A percentile compares a stretch with the other conserved stretches of the same genome.
Evolutionary conservation across 495 filamentous ascomycete genomes (phyloP).

Genomic region (Darksidea phi): DNA sequence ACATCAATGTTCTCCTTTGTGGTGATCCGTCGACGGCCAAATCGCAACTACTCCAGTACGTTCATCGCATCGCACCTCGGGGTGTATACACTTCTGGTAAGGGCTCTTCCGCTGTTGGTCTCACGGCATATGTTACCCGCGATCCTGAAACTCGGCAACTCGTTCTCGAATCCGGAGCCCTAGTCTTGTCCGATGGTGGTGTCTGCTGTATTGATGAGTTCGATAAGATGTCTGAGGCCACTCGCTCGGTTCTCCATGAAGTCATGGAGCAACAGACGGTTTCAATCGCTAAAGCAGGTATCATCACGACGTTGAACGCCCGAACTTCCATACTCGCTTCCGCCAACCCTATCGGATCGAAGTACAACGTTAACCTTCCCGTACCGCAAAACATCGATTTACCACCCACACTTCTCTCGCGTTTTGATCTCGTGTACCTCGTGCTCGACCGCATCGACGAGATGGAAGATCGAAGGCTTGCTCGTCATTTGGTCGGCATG

Average conservation of each 20-base stretch:
- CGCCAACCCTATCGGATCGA: slow-evolving; percentile 94
- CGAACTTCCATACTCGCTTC: slow-evolving; percentile 92
- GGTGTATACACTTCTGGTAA: slow-evolving; percentile 98
- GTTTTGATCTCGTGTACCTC: slow-evolving; percentile 96
- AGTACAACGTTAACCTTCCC: slow-evolving; percentile 92
- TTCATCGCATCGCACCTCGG: slow-evolving; percentile 95
- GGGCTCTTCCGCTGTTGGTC: slow-evolving; percentile 93
- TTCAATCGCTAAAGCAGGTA: slow-evolving; percentile 96
- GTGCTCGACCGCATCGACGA: slow-evolving; percentile 93
- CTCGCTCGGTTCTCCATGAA: slow-evolving; percentile 94
- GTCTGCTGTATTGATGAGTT: slow-evolving; percentile 99
- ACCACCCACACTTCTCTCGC: slow-evolving; percentile 87
- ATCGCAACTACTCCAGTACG: slow-evolving; percentile 88
- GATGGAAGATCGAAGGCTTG: slow-evolving; percentile 78
- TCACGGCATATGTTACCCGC: slow-evolving; percentile 96
- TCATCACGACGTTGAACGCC: slow-evolving; percentile 97
- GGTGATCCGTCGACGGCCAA: slow-evolving; percentile 96
- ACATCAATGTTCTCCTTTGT: slow-evolving; percentile 95
- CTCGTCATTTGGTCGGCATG: slow-evolving; percentile 92
- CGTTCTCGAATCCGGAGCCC: slow-evolving; percentile 92
- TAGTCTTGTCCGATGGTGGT: slow-evolving; percentile 93
- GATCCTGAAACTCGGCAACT: slow-evolving; percentile 93
- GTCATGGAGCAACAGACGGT: slow-evolving; percentile 99
- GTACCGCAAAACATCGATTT: slow-evolving; percentile 98
- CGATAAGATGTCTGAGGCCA: slow-evolving; percentile 98